Conservation (phyloP, 768 basidiomycete species). For the Rhodotorula babjevae region DNA sequence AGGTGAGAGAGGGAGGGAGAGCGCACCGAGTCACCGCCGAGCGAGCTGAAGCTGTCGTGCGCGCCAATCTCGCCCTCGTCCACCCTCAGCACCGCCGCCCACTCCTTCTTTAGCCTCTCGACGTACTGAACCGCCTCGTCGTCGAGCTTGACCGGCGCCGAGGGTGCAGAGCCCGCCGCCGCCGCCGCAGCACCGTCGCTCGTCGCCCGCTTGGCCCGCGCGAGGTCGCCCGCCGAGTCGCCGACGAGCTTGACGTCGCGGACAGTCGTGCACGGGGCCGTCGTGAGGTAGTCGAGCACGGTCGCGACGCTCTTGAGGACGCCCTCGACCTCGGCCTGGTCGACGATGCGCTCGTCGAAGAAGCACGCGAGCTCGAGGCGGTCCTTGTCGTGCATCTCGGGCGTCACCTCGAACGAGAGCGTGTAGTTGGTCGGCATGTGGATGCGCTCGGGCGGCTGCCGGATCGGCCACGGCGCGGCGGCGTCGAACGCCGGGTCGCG, state of each 20-base stretch:
- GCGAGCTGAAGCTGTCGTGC: slow-evolving; percentile 24
- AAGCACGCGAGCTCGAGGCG: slow-evolving; percentile 36
- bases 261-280: slow-evolving; percentile 31
- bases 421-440: slow-evolving; percentile 39
- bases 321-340: slow-evolving; percentile 7
- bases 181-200: background rate
- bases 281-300: slow-evolving; percentile 25
- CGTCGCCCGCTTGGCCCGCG: too few species aligned
- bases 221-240: background rate
- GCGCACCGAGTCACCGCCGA: slow-evolving; percentile 36
- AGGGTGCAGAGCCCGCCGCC: too few species aligned
- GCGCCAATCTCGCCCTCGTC: slow-evolving; percentile 1
- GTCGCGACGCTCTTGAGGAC: slow-evolving; percentile 15
- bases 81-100: slow-evolving; percentile 22
- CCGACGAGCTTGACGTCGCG: slow-evolving; percentile 15
- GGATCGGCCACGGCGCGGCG: slow-evolving; percentile 30
- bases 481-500: slow-evolving; percentile 10
- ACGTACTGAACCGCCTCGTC: background rate
- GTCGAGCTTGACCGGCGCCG: background rate
- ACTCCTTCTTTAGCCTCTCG: background rate
- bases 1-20: background rate
- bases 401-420: slow-evolving; percentile 39
- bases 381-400: slow-evolving; percentile 30
- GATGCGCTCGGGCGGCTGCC: slow-evolving; percentile 35
- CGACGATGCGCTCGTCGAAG: slow-evolving; percentile 26